Evolutionary conservation across 2,329 filamentous ascomycete species (phyloP).

Genomic region (Penicillium sp.): DNA sequence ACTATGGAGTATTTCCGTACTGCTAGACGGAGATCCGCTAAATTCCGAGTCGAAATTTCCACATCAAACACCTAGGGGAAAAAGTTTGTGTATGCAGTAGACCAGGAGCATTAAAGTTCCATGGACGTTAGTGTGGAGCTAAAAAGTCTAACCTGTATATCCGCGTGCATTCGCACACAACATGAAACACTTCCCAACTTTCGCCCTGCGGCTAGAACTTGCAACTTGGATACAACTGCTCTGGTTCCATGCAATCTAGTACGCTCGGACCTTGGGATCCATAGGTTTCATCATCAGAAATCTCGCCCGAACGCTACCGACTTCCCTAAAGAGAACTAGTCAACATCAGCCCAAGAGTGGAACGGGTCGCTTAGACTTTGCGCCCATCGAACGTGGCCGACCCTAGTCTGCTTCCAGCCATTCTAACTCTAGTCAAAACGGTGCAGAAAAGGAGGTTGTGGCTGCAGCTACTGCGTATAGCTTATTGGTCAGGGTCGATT

Average conservation of each 20-base stretch:
- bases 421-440: neutral
- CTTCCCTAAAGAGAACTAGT: conserved; percentile 4
- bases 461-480: conserved; percentile 1
- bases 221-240: neutral
- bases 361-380: neutral
- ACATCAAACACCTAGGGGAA: too few species aligned
- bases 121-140: conserved; percentile 2
- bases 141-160: conserved; percentile 1
- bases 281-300: conserved; percentile 4
- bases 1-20: too few species aligned
- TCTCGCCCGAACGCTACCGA: neutral
- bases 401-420: conserved; percentile 3
- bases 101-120: neutral
- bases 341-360: conserved; percentile 6
- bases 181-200: neutral
- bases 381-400: conserved; percentile 1
- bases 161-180: neutral
- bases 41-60: too few species aligned
- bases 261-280: conserved; percentile 1
- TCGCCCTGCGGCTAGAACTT: neutral
- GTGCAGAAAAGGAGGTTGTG: conserved; percentile 2
- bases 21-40: neutral
- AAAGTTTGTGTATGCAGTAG: neutral
- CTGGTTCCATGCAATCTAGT: neutral
- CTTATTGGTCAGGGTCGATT: neutral